Evolutionary conservation across 2,329 filamentous ascomycete species (phyloP), one percentile per base, ranked within the genome.

Genomic region (Amphichorda felina): DNA sequence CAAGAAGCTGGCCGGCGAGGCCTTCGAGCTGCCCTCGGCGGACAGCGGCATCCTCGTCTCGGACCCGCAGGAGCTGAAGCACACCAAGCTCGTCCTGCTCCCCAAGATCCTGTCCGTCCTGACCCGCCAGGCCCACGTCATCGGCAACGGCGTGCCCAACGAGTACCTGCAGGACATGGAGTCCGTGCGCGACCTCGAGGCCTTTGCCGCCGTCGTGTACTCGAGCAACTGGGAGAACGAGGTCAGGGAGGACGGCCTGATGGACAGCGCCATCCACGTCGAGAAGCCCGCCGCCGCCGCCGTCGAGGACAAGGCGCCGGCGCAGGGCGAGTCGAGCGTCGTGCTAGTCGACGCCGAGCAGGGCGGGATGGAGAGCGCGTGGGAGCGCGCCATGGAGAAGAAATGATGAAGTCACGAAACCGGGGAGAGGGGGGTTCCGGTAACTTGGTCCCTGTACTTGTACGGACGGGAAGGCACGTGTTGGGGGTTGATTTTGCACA

Each of bases 31-130:
- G 4, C 53, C 54, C 5, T 38, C 48, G 6, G 15, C 10, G 18
- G 11, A 19, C 9, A 15, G 16, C 47, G 41, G 44, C 28, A 44
- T 41, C 33, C 45, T 66, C 36, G 54, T 73, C 32, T 61, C 68
- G 19, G 61, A 68, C 29, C 33, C 18, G 15, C 25, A 28, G 33
- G 67, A 68, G 51, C 56, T 59, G 43, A 63, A 58, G 50, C 59
- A 61, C 34, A 63, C 80, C 27, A 89, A 88, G 60, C 57, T 62
- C 13, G 64, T 76, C n/a, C 56, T 72, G 24, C 71, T 98, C 28
- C 91, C 91, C 32, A 93, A 85, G 57, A 80, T 93, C 36, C 67
- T 98, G 25, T 93, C 89, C 3, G 81, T 94, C 5, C 73, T 96
- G 48, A 91, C 87, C 27, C 76, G 86, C 45, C 88, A 98, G 62